Evolutionary conservation across 2,329 filamentous ascomycete species (phyloP).

Genomic region (Coniochaeta prunicola): DNA sequence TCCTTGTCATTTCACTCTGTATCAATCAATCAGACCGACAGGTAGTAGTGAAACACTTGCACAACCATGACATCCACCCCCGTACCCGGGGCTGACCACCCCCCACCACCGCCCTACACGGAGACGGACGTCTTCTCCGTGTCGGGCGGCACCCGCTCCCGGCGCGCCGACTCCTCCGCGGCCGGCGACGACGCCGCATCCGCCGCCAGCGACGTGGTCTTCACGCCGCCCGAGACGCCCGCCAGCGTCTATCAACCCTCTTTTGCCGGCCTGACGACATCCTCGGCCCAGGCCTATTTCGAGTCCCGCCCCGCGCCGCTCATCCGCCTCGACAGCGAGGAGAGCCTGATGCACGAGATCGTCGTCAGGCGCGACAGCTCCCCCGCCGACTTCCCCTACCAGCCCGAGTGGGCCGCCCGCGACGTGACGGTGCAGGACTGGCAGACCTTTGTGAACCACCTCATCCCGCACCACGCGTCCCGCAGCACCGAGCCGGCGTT

Average conservation of each 20-base stretch:
- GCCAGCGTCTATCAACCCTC: conserved; percentile 36
- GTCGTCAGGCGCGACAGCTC: conserved; percentile 24
- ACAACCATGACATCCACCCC: neutral
- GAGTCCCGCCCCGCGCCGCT: conserved; percentile 29
- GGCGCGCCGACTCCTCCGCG: conserved; percentile 15
- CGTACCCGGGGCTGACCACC: conserved; percentile 15
- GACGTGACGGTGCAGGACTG: conserved; percentile 48
- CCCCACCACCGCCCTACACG: conserved; percentile 49
- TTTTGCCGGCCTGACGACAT: conserved; percentile 21
- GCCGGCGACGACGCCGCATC: conserved; percentile 9
- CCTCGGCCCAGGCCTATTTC: conserved; percentile 37
- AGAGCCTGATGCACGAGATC: conserved; percentile 21
- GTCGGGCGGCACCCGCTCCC: conserved; percentile 19
- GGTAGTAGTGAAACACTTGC: neutral
- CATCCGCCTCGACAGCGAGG: conserved; percentile 5
- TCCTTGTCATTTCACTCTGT: neutral
- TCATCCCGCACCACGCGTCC: conserved; percentile 41
- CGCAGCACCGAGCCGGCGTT: conserved; percentile 31
- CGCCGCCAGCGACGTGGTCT: conserved; percentile 24
- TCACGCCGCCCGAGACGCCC: conserved; percentile 41
- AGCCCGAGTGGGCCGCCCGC: conserved; percentile 22
- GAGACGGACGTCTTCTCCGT: conserved; percentile 49
- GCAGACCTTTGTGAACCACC: conserved; percentile 50
- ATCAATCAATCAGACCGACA: neutral
- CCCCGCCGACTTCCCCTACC: conserved; percentile 37